Percentiles rank a stretch among this genome's conserved stretches.
These are phyloP conservation scores for Alisma plantagoaquatica DNA, from an alignment of 106 monocot species.

Conservation along the genomic window DNA sequence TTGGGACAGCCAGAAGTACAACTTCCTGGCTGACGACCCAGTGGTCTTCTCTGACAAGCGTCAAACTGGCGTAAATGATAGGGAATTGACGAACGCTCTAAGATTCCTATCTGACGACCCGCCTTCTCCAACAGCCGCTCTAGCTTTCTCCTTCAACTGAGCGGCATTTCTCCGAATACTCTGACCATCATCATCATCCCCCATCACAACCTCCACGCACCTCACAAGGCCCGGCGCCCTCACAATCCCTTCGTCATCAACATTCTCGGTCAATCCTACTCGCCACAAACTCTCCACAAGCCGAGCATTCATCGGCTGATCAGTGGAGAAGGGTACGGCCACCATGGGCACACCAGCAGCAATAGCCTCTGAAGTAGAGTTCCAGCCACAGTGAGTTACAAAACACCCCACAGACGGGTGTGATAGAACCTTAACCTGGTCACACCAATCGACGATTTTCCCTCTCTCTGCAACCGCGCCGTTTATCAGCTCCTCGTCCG, in stretches of 20 bases:
- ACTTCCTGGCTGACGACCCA: too few relatives aligned
- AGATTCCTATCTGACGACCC: slow-evolving; percentile 21
- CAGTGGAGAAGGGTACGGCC: slow-evolving; percentile 15
- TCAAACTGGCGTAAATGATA: too few relatives aligned
- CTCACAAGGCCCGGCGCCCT: slow-evolving; percentile 10
- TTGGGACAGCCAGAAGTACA: too few relatives aligned
- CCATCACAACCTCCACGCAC: slow-evolving; percentile 15
- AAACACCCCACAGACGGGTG: slow-evolving; percentile 34
- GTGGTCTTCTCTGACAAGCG: too few relatives aligned
- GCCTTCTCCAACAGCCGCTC: background rate
- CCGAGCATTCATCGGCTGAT: slow-evolving; percentile 15
- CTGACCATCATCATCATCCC: background rate
- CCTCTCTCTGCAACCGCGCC: slow-evolving; percentile 17
- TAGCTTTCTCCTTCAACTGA: slow-evolving; percentile 3
- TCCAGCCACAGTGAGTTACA: slow-evolving; percentile 35
- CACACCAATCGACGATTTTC: slow-evolving; percentile 32
- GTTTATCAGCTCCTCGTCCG: too few relatives aligned
- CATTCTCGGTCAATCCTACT: slow-evolving; percentile 9
- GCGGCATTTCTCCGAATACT: slow-evolving; percentile 3
- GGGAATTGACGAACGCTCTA: slow-evolving; percentile 2
- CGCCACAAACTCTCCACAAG: slow-evolving; percentile 13
- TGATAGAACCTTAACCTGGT: slow-evolving; percentile 21
- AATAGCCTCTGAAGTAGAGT: slow-evolving; percentile 21
- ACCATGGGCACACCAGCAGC: slow-evolving; percentile 33
- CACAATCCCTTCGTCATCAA: slow-evolving; percentile 5